These are phyloP conservation scores for Pugionium dolabratum DNA, from an alignment of 345 rosid genomes.

Conservation along the genomic window DNA sequence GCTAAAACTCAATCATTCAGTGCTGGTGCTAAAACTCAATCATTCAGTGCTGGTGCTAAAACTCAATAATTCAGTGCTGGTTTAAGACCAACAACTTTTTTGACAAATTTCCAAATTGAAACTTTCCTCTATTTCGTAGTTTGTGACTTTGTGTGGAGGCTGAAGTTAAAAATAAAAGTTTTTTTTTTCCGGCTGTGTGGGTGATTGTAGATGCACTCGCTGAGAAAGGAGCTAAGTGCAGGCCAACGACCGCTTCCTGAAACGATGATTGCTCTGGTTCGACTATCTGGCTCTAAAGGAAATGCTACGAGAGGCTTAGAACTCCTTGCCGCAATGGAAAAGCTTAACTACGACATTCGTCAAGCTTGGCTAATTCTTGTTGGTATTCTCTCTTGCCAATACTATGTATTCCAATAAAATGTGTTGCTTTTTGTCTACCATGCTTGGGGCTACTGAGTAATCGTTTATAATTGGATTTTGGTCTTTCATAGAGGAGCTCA, in stretches of 20 bases:
- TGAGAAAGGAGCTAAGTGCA: constrained; percentile 79
- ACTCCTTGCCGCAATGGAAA: constrained; percentile 82
- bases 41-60: background rate
- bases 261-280: constrained; percentile 67
- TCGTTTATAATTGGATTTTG: constrained; percentile 18
- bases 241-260: constrained; percentile 84
- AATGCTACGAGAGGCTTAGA: constrained; percentile 69
- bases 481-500: constrained; percentile 68
- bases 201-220: constrained; percentile 73
- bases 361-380: constrained; percentile 89
- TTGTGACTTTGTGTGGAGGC: background rate
- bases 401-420: constrained; percentile 6
- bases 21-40: background rate
- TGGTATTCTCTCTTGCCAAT: constrained; percentile 50
- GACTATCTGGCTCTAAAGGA: constrained; percentile 77
- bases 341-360: constrained; percentile 74
- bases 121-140: background rate
- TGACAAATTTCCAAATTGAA: background rate
- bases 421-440: background rate
- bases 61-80: background rate
- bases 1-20: background rate
- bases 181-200: constrained; percentile 6
- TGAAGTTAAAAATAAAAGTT: background rate
- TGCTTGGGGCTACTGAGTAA: constrained; percentile 11
- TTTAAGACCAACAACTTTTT: constrained; percentile 1